phyloP scores from a whole-genome alignment of 192 early-diverging fungal species.

The Ramicandelaber brevisporus region DNA sequence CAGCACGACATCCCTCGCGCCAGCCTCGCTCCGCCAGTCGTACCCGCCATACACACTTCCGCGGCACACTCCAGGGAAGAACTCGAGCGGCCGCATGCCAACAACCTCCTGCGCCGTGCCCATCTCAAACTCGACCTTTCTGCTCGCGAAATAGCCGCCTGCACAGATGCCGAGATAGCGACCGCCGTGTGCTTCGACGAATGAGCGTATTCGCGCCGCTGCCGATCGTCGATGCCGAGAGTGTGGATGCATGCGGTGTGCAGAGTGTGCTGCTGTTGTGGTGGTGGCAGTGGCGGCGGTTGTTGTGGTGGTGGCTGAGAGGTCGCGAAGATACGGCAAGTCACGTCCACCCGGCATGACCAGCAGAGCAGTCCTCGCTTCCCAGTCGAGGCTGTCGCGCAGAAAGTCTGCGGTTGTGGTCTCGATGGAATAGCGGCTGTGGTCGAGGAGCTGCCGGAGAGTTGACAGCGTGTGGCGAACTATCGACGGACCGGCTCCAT shows the following conservation, averaged over 20 bases:
- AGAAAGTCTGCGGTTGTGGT: slow-evolving; percentile 50
- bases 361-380: slow-evolving; percentile 50
- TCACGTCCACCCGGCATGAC: slow-evolving; percentile 83
- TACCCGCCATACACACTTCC: slow-evolving; percentile 64
- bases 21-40: slow-evolving; percentile 54
- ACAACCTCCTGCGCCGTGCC: slow-evolving; percentile 31
- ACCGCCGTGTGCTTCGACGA: slow-evolving; percentile 42
- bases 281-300: no score
- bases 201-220: slow-evolving; percentile 28
- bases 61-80: slow-evolving; percentile 36
- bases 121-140: slow-evolving; percentile 50
- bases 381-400: slow-evolving; percentile 54
- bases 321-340: slow-evolving; percentile 43
- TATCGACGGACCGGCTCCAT: slow-evolving; percentile 33
- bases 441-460: slow-evolving; percentile 47
- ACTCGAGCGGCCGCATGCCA: slow-evolving; percentile 42
- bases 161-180: slow-evolving; percentile 81
- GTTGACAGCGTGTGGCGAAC: slow-evolving; percentile 36
- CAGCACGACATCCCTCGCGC: slow-evolving; percentile 22
- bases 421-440: slow-evolving; percentile 73
- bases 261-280: no score
- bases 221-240: slow-evolving; percentile 16
- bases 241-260: no score
- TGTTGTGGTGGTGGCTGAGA: slow-evolving; percentile 37
- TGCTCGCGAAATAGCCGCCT: slow-evolving; percentile 60